These are phyloP conservation scores for Podaxis sp. DNA, from an alignment of 768 basidiomycete species.

Conservation along the genomic window DNA sequence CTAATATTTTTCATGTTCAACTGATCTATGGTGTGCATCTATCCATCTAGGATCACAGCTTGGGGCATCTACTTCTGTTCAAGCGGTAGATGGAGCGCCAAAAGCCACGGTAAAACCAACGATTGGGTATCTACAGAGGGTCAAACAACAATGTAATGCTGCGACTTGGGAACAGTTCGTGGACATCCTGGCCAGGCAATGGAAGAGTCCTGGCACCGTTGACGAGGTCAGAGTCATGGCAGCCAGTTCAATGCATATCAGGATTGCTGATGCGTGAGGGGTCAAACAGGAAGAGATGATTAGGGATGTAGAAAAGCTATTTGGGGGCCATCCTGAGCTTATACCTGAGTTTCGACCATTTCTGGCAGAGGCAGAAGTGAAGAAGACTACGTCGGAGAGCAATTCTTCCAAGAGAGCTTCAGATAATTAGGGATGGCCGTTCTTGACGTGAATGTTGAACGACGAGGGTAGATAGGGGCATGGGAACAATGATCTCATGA, in stretches of 20 bases:
- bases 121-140: background rate
- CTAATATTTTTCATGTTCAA: background rate
- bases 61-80: background rate
- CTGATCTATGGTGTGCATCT: too few species aligned
- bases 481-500: background rate
- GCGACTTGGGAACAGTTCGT: constrained; percentile 2
- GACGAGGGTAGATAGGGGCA: background rate
- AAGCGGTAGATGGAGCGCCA: background rate
- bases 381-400: background rate
- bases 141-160: background rate
- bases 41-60: background rate
- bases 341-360: constrained; percentile 4
- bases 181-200: constrained; percentile 7
- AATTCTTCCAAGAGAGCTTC: too few species aligned
- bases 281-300: constrained; percentile 4
- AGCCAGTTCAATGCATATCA: background rate
- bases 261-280: background rate
- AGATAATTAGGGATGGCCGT: too few species aligned
- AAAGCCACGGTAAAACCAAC: background rate
- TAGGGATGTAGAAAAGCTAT: constrained; percentile 4
- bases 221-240: background rate
- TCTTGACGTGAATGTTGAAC: too few species aligned
- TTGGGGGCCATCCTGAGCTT: constrained; percentile 5
- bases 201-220: background rate
- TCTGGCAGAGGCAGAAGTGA: background rate